phyloP scores from a whole-genome alignment of 441 rosid genomes.

The Geranium incanum region DNA sequence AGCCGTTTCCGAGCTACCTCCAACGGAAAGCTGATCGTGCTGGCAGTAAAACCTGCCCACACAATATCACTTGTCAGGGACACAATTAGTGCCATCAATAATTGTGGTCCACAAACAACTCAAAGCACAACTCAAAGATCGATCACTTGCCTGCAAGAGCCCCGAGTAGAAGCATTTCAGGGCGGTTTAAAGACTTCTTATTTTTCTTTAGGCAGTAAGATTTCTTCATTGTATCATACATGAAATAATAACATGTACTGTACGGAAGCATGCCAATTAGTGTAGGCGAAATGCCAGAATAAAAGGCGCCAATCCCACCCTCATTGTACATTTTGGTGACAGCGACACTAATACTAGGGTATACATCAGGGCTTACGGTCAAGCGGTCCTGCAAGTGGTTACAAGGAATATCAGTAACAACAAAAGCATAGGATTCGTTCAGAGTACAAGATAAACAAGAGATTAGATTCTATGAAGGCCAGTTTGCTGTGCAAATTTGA shows the following conservation, averaged over 20 bases:
- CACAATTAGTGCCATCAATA: neutral
- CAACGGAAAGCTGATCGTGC: slow-evolving; percentile 88
- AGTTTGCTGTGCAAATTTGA: too few species aligned
- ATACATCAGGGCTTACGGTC: slow-evolving; percentile 74
- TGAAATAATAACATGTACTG: slow-evolving; percentile 91
- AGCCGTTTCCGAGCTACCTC: slow-evolving; percentile 94
- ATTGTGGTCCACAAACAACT: neutral
- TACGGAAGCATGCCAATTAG: slow-evolving; percentile 95
- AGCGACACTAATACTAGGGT: slow-evolving; percentile 71
- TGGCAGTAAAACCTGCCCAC: slow-evolving; percentile 75
- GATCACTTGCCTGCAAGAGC: slow-evolving; percentile 63
- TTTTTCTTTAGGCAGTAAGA: slow-evolving; percentile 64
- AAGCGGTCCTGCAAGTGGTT: slow-evolving; percentile 66
- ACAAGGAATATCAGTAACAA: slow-evolving; percentile 13
- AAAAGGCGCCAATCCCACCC: slow-evolving; percentile 76
- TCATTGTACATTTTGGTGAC: slow-evolving; percentile 64
- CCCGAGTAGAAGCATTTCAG: slow-evolving; percentile 81
- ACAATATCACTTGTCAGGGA: slow-evolving; percentile 12
- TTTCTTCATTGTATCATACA: slow-evolving; percentile 77
- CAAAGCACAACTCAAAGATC: neutral
- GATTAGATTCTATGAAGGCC: too few species aligned
- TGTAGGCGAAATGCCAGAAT: slow-evolving; percentile 81
- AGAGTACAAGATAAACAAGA: neutral
- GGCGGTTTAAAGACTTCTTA: slow-evolving; percentile 68
- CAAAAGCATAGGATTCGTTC: neutral